Evolutionary conservation across 1,284 basidiomycete genomes (phyloP).

Genomic region (Fomitopsis pinicola): DNA sequence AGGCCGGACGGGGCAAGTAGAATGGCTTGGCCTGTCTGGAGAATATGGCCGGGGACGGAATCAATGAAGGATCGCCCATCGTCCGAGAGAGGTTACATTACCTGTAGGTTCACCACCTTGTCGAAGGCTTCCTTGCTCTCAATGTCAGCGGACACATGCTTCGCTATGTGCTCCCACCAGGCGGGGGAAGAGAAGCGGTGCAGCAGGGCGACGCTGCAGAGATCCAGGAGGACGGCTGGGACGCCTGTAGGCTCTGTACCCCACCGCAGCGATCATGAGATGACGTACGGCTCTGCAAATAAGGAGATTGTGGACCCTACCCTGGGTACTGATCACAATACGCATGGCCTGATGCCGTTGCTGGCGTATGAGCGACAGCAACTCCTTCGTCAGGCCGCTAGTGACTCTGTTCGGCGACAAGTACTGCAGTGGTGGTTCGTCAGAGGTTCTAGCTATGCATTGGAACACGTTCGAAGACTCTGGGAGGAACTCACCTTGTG

Average conservation of each 20-base stretch:
- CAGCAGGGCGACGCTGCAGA: slow-evolving; percentile 59
- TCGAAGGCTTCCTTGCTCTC: slow-evolving; percentile 57
- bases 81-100: slow-evolving; percentile 20
- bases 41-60: not conserved
- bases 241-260: slow-evolving; percentile 67
- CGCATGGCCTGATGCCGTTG: slow-evolving; percentile 31
- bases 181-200: slow-evolving; percentile 72
- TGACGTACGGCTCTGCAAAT: not conserved
- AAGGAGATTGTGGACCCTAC: slow-evolving; percentile 29
- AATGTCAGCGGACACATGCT: slow-evolving; percentile 64
- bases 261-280: not conserved
- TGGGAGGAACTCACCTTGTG: slow-evolving; percentile 47
- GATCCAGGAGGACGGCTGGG: slow-evolving; percentile 61
- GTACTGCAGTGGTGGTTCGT: slow-evolving; percentile 13
- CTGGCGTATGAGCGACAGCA: slow-evolving; percentile 30
- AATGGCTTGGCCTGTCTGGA: slow-evolving; percentile 62
- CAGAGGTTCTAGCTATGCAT: not conserved
- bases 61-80: not conserved
- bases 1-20: slow-evolving; percentile 60
- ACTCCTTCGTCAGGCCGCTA: slow-evolving; percentile 25
- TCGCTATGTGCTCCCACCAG: slow-evolving; percentile 66
- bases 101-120: slow-evolving; percentile 59
- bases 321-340: slow-evolving; percentile 29
- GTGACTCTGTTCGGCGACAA: slow-evolving; percentile 16
- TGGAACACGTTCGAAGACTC: not conserved